Evolutionary conservation across 2,329 filamentous ascomycete genomes (phyloP), one percentile per base, ranked within the genome.

Genomic region (Nemania sp.): DNA sequence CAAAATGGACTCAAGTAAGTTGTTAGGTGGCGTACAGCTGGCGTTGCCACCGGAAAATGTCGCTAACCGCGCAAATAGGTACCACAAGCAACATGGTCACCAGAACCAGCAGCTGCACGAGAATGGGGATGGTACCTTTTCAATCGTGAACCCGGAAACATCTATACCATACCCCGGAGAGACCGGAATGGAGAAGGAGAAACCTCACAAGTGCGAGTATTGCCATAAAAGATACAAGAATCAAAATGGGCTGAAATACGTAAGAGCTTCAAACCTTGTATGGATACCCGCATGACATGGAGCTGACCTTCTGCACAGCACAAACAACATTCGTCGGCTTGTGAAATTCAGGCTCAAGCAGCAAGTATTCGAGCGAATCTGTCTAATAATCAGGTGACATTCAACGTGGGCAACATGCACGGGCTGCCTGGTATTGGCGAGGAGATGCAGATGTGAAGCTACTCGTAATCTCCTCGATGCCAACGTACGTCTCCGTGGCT

Each of bases 151-250:
- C 70, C 95, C 95, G 0, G 91, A 97, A 72, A 98, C 95, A 0
- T 95, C 91, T 29, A 86, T 92, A 1, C 95, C 95, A 0, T 99
- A 98, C 67, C 95, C 95, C 0, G 95, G 95, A 34, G 98, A 95
- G 1, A 81, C 97, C 37, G 95, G 95, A n/a, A 99, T 99, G 95
- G 95, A 99, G 79, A 99, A 98, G 76, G 94, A 98, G 80, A 99
- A 99, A 80, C 95, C 95, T 2, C 98, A 98, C 75, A 93, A 93
- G 73, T 99, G 95, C 76, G 93, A 98, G 67, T 90, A 92, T 11
- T 99, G 95, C 74, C 93, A 94, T 71, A 99, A 99, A 81, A 90
- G 95, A 54, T 99, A 99, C 80, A 99, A 99, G 87, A 99, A 99
- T 73, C 78, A 99, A 63, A 99, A 99, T 77, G 95, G 95, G 6